phyloP scores from a whole-genome alignment of 305 asterid genomes.

The Fraxinus albicans region DNA sequence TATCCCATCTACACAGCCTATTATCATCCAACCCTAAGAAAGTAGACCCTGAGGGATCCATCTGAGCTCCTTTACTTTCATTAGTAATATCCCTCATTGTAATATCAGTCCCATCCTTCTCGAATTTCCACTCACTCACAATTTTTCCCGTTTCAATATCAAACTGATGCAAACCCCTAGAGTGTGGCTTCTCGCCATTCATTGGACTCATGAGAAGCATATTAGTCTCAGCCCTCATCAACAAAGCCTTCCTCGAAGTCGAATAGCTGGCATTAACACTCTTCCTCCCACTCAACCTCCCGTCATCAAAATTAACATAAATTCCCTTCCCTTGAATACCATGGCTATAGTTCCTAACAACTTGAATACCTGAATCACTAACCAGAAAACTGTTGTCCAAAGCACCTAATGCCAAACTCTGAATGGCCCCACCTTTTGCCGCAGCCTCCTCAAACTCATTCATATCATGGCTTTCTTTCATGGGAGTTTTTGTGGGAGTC shows the following conservation, averaged over 20 bases:
- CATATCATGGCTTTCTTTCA: constrained; percentile 48
- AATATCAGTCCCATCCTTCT: constrained; percentile 90
- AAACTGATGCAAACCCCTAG: constrained; percentile 85
- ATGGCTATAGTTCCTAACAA: constrained; percentile 77
- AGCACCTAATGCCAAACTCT: constrained; percentile 93
- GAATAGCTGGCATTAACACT: constrained; percentile 28
- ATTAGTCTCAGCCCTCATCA: constrained; percentile 89
- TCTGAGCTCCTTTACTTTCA: constrained; percentile 87
- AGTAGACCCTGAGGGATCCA: constrained; percentile 95
- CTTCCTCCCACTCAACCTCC: constrained; percentile 43
- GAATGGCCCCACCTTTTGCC: constrained; percentile 57
- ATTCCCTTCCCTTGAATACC: constrained; percentile 95
- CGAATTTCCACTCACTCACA: constrained; percentile 94
- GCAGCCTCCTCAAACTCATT: constrained; percentile 86
- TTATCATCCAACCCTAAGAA: constrained; percentile 95
- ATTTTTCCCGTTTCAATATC: constrained; percentile 86
- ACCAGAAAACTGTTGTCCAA: constrained; percentile 91
- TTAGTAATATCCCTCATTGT: constrained; percentile 88
- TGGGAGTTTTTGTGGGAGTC: constrained; percentile 56
- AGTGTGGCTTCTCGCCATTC: constrained; percentile 59
- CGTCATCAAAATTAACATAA: constrained; percentile 69
- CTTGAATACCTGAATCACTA: constrained; percentile 87
- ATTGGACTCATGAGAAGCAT: constrained; percentile 96
- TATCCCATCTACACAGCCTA: constrained; percentile 95
- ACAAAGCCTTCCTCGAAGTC: constrained; percentile 92